Evolutionary conservation across 495 filamentous ascomycete genomes (phyloP).

Genomic region (Amphirosellinia nigrospora): DNA sequence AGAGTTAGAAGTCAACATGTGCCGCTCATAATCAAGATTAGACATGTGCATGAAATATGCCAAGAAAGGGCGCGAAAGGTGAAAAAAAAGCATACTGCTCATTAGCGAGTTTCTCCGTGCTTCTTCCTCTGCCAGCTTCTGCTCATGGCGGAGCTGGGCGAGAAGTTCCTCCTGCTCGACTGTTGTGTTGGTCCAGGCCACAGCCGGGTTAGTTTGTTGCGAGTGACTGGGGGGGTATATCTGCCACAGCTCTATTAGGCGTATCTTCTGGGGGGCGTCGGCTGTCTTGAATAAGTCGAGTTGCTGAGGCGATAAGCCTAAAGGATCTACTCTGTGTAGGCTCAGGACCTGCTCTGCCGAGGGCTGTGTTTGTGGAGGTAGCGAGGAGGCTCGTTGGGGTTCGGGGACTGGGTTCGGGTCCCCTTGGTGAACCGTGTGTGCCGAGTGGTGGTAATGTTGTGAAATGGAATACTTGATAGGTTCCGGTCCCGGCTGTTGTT

Average conservation of each 20-base stretch:
- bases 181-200: slow-evolving; percentile 54
- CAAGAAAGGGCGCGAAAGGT: background rate
- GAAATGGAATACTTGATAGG: slow-evolving; percentile 69
- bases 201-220: slow-evolving; percentile 47
- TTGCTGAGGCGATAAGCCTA: slow-evolving; percentile 61
- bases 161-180: slow-evolving; percentile 58
- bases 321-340: slow-evolving; percentile 60
- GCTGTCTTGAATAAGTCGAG: slow-evolving; percentile 66
- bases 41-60: background rate
- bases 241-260: slow-evolving; percentile 71
- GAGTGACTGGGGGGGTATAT: slow-evolving; percentile 57
- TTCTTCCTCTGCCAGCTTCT: slow-evolving; percentile 44
- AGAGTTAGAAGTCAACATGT: background rate
- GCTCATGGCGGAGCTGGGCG: slow-evolving; percentile 59
- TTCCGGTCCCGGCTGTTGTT: slow-evolving; percentile 37
- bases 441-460: slow-evolving; percentile 78
- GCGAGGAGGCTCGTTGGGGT: slow-evolving; percentile 53
- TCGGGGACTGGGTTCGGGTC: slow-evolving; percentile 39
- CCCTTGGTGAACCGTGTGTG: slow-evolving; percentile 54
- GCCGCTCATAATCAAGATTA: background rate
- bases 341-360: slow-evolving; percentile 53
- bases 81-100: slow-evolving; percentile 31
- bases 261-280: slow-evolving; percentile 60
- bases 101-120: slow-evolving; percentile 41
- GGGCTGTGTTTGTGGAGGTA: slow-evolving; percentile 52